These are phyloP conservation scores for Cucumis sativus DNA, from an alignment of 306 rosid genomes.

Conservation along the genomic window Cucumber_9930_V3 NC_026656.2:22059001-22059500, in stretches of 20 bases:
- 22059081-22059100: neutral
- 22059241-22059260: conserved; percentile 83
- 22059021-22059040: too few relatives aligned
- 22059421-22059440: conserved; percentile 92
- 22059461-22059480: conserved; percentile 83
- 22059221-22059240: conserved; percentile 86
- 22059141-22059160: conserved; percentile 84
- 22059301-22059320: conserved; percentile 63
- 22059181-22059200: conserved; percentile 82
- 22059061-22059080: neutral
- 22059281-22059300: conserved; percentile 73
- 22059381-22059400: conserved; percentile 69
- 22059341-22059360: conserved; percentile 64
- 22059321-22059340: conserved; percentile 73
- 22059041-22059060: too few relatives aligned
- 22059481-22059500: conserved; percentile 77
- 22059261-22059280: conserved; percentile 87
- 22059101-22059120: neutral
- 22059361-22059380: conserved; percentile 89
- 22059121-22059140: conserved; percentile 49
- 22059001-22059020: neutral
- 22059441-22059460: conserved; percentile 76
- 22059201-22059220: conserved; percentile 85
- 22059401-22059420: conserved; percentile 89
- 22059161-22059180: conserved; percentile 86